Conservation (phyloP, 805 yeast genomes). For the Naumovozyma baii region DNA sequence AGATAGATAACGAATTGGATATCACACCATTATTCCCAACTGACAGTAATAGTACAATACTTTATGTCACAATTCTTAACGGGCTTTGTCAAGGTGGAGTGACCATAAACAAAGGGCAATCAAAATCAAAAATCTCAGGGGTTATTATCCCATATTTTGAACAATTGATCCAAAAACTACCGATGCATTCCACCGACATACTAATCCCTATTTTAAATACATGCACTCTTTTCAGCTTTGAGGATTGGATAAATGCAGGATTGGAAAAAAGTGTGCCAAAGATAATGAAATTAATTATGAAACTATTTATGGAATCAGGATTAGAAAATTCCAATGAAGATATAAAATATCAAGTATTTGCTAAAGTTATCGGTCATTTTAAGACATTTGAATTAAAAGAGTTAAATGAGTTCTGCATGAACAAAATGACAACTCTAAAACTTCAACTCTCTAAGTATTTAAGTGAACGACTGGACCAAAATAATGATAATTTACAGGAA, state of each 20-base stretch:
- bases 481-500: slow-evolving; percentile 1
- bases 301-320: slow-evolving; percentile 15
- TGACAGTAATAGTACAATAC: slow-evolving; percentile 12
- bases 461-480: slow-evolving; percentile 9
- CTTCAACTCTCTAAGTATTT: slow-evolving; percentile 19
- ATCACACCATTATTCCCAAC: slow-evolving; percentile 17
- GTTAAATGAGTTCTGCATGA: slow-evolving; percentile 20
- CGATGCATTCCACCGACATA: slow-evolving; percentile 17
- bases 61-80: slow-evolving; percentile 21
- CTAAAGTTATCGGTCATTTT: slow-evolving; percentile 15
- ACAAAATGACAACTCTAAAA: slow-evolving; percentile 14
- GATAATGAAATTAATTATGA: slow-evolving; percentile 13
- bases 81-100: slow-evolving; percentile 26
- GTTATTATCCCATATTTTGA: slow-evolving; percentile 19
- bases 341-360: slow-evolving; percentile 10
- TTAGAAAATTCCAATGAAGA: slow-evolving; percentile 8
- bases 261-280: slow-evolving; percentile 15
- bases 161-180: slow-evolving; percentile 16
- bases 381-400: slow-evolving; percentile 14
- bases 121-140: slow-evolving; percentile 14
- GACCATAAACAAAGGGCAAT: slow-evolving; percentile 15
- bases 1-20: slow-evolving; percentile 4
- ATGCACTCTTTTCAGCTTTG: slow-evolving; percentile 19
- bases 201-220: slow-evolving; percentile 18
- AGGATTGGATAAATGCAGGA: slow-evolving; percentile 26